Evolutionary conservation across 2,329 filamentous ascomycete species (phyloP).

Genomic region (Biscogniauxia marginata): DNA sequence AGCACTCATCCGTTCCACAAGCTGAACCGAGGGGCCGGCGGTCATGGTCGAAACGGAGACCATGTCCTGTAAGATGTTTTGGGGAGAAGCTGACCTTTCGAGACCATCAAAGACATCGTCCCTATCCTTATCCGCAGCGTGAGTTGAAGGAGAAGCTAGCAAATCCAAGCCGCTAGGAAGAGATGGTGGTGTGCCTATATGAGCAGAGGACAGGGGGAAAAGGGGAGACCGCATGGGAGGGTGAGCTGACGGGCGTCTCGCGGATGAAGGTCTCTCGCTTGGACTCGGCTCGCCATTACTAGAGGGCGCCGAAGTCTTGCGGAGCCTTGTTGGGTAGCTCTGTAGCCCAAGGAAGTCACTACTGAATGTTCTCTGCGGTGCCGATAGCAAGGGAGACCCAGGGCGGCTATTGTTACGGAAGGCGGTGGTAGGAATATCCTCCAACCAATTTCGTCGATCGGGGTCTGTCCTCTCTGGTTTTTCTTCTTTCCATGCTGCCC

Average conservation of each 20-base stretch:
- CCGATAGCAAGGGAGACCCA: conserved; percentile 52
- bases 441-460: conserved; percentile 51
- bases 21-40: conserved; percentile 87
- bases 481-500: conserved; percentile 37
- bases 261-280: conserved; percentile 39
- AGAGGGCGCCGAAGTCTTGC: conserved; percentile 50
- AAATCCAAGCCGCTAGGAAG: conserved; percentile 49
- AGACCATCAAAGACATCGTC: conserved; percentile 52
- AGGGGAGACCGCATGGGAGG: conserved; percentile 43
- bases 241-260: conserved; percentile 51
- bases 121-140: conserved; percentile 46
- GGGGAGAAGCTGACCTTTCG: conserved; percentile 59
- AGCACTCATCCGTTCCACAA: conserved; percentile 94
- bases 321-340: conserved; percentile 40
- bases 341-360: conserved; percentile 52
- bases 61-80: conserved; percentile 76
- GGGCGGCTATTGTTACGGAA: conserved; percentile 50
- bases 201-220: conserved; percentile 38
- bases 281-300: conserved; percentile 46
- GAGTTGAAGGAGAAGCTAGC: conserved; percentile 40
- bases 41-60: conserved; percentile 86
- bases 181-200: conserved; percentile 37
- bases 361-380: conserved; percentile 51
- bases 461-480: conserved; percentile 40
- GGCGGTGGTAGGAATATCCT: conserved; percentile 44